phyloP scores from a whole-genome alignment of 23 red algal species.

The Gracilaria domingensis region DNA sequence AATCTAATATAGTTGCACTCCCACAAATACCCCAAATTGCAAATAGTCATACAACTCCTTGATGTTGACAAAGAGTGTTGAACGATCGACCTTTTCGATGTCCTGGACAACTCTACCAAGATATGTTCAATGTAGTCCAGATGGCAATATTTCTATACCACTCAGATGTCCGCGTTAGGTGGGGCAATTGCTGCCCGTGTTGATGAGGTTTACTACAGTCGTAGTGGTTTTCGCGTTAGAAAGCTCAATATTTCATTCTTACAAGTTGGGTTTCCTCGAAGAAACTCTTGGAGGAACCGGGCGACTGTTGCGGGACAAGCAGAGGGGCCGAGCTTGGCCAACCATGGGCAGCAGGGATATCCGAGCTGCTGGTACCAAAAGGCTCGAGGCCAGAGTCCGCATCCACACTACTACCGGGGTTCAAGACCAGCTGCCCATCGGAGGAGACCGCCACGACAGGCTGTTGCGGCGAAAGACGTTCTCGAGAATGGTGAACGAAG shows the following conservation, averaged over 20 bases:
- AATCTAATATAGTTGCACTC: neutral
- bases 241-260: slow-evolving; percentile 20
- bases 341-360: neutral
- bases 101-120: slow-evolving; percentile 3
- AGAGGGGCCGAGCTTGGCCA: slow-evolving; percentile 1
- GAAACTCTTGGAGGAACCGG: neutral
- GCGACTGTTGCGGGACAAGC: neutral
- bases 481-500: slow-evolving; percentile 6
- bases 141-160: neutral
- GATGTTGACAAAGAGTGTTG: neutral
- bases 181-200: neutral
- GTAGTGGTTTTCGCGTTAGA: neutral
- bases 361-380: neutral
- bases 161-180: neutral
- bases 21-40: neutral
- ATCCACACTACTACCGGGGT: slow-evolving; percentile 9
- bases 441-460: neutral
- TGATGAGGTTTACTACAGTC: neutral
- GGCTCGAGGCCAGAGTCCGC: neutral
- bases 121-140: slow-evolving; percentile 20
- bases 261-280: slow-evolving; percentile 19
- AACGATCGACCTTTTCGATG: neutral
- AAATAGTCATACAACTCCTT: neutral
- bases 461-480: neutral
- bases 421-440: neutral